A percentile compares a stretch with the other conserved stretches of the same genome.
These are phyloP conservation scores for Corinectria fuckeliana DNA, from an alignment of 2,329 filamentous ascomycete genomes.

Conservation along the genomic window DNA sequence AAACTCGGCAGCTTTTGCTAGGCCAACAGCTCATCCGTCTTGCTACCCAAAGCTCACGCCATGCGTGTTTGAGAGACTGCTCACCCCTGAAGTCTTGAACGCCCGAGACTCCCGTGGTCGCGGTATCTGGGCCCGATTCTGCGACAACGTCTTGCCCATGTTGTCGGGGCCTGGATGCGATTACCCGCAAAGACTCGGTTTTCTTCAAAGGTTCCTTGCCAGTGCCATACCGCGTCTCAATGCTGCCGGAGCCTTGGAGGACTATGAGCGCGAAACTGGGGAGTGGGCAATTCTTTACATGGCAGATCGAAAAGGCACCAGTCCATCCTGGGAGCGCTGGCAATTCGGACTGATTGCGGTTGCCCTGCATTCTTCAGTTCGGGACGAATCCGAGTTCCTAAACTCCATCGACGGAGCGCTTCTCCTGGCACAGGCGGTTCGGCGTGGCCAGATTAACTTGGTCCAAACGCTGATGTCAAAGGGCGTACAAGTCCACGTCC, in stretches of 20 bases:
- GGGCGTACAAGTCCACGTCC: constrained; percentile 18
- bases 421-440: constrained; percentile 20
- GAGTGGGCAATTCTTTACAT: constrained; percentile 27
- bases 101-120: constrained; percentile 23
- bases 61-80: constrained; percentile 24
- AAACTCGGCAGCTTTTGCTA: not conserved
- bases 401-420: constrained; percentile 14
- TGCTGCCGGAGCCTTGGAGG: constrained; percentile 19
- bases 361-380: constrained; percentile 1
- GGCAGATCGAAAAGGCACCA: not conserved
- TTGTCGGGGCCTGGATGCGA: constrained; percentile 5
- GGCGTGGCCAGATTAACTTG: constrained; percentile 6
- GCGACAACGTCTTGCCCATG: constrained; percentile 22
- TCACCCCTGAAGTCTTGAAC: constrained; percentile 34
- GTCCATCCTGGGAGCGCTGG: constrained; percentile 20
- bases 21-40: constrained; percentile 33
- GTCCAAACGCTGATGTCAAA: constrained; percentile 21
- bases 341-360: constrained; percentile 23
- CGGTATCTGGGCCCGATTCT: constrained; percentile 39
- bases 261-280: constrained; percentile 24
- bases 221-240: constrained; percentile 24
- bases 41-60: constrained; percentile 26
- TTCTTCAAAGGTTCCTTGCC: constrained; percentile 21
- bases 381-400: constrained; percentile 1
- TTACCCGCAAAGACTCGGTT: constrained; percentile 17